Base-by-base conservation (phyloP, 2,329 filamentous ascomycete genomes). In the Diaporthe citriasiana region DNA sequence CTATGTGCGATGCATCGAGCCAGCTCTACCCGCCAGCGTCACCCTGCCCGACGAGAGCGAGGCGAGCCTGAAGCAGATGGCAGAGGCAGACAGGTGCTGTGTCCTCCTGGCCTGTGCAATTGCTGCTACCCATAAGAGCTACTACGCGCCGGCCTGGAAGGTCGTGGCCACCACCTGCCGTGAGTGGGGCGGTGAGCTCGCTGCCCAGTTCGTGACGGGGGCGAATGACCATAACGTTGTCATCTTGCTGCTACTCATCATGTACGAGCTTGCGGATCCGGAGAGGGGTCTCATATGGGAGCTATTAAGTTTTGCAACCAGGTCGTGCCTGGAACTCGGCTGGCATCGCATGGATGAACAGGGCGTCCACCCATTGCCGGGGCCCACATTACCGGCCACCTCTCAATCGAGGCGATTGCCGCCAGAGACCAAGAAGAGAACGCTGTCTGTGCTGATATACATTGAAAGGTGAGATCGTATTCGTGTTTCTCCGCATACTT, bases 201-300 rank as follows among this genome's bases (percentile, higher is more conserved):
- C 70, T 1, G 27, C 45, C n/a, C 56, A 65, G 59, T 25, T 68
- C 7, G 70, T 72, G 59, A 47, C 35, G 10, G 65, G 38, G 9
- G 57, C 56, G 1, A 51, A 47, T 33, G 70, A 72, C 17, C 47
- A 55, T 8, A 66, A 38, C 17, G 51, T 72, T 13, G 40, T 56
- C 38, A 56, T 72, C 6, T 33, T 72, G 47, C 70, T 72, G 47
- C 59, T 72, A 1, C 59, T 72, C 42, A 27, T 72, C 19, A 72
- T 72, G n/a, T 72, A 72, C 59, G 70, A 72, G 70, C 70, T 72
- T 33, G 57, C 70, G 12, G 70, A 72, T 30, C 70, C 70, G 3
- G 70, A 66, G 22, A 56, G 70, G 45, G 70, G 70, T n/a, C 70
- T 72, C 5, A 55, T 72, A 50, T 72, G 70, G 70, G 70, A 72